Base-by-base conservation (phyloP, 1,284 basidiomycete species). In the Trametes hirsuta region DNA sequence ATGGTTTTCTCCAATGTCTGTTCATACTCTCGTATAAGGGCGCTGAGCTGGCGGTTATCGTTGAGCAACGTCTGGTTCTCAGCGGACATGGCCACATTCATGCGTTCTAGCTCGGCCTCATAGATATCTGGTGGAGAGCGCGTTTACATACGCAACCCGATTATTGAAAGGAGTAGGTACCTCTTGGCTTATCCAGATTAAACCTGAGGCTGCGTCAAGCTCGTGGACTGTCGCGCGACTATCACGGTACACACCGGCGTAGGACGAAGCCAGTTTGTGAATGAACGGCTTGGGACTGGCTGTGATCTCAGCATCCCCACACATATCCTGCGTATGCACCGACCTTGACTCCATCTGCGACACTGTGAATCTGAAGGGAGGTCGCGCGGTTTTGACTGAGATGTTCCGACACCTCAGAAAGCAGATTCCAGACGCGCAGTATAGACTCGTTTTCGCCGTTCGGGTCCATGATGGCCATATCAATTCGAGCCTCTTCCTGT, bases 1-100 rank as follows among this genome's bases (percentile, higher is more conserved):
- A 99, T 99, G 48, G 98, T 87, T 14, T 85, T 93, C 75, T 99
- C 97, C 48, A 99, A 79, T 0, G 97, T 98, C 70, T 93, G 90
- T 74, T 99, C 97, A 72, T 97, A 98, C 74, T 99, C 97, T 68
- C 95, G 95, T 65, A 99, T 87, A 49, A 99, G 79, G 6, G 84
- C 80, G 63, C 90, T 94, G 37, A 98, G 83, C 70, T 98, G 95
- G 74, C 97, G 96, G 80, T 98, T 98, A 76, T 99, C 97, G 69
- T 97, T 88, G 68, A 93, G 86, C 34, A 99, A 80, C 3, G 80
- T 78, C 70, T 93, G 90, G 72, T 99, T 99, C 76, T 99, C 97
- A 45, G 85, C 77, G 12, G 86, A 81, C 66, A 99, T 89, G 48
- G 88, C 82, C 0, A 83, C 80, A 67, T 96, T 97, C 85, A 98